These are phyloP conservation scores for Wickerhamomyces mucosus DNA, from an alignment of 805 yeast species.

Conservation along the genomic window DNA sequence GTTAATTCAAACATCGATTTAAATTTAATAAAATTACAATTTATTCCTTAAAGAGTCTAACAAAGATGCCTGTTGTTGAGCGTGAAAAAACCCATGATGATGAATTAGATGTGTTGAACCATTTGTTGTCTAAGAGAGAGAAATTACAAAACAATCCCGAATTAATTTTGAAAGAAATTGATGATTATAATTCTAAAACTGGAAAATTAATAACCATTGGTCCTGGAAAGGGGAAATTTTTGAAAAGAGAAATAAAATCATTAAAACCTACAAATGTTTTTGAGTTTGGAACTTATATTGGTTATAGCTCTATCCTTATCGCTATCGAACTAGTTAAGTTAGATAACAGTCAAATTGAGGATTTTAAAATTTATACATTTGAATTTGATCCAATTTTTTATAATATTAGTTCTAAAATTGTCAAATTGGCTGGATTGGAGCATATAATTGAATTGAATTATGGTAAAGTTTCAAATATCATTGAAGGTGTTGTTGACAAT, in stretches of 20 bases:
- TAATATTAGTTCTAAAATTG: constrained; percentile 7
- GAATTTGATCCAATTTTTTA: constrained; percentile 9
- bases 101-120: constrained; percentile 4
- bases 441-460: constrained; percentile 8
- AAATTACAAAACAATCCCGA: constrained; percentile 11
- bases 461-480: constrained; percentile 9
- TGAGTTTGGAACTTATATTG: constrained; percentile 15
- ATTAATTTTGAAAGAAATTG: constrained; percentile 9
- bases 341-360: not conserved
- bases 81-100: too few relatives aligned
- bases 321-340: constrained; percentile 9
- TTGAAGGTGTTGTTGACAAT: constrained; percentile 5
- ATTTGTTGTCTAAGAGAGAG: constrained; percentile 3
- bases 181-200: constrained; percentile 4
- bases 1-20: too few relatives aligned
- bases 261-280: constrained; percentile 11
- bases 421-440: constrained; percentile 13
- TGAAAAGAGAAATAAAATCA: constrained; percentile 3
- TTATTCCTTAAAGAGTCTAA: too few relatives aligned
- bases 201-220: constrained; percentile 4
- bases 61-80: too few relatives aligned
- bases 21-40: too few relatives aligned
- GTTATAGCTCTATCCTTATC: constrained; percentile 12
- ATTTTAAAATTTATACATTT: constrained; percentile 12
- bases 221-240: constrained; percentile 3